phyloP scores from a whole-genome alignment of 345 rosid species.

The Ceriops decandra region DNA sequence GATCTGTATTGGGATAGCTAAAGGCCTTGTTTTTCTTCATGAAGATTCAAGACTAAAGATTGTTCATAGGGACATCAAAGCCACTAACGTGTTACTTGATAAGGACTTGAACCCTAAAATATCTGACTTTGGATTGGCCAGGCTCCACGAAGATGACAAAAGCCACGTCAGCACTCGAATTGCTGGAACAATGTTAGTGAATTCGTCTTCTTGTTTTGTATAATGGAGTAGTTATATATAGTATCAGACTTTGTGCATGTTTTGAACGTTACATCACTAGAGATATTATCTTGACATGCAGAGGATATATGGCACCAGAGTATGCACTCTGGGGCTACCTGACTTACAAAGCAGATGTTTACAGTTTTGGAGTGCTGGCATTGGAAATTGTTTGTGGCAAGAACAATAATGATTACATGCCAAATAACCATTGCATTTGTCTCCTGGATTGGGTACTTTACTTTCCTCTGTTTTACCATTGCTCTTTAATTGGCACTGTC shows the following conservation, averaged over 20 bases:
- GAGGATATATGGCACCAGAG: slow-evolving; percentile 36
- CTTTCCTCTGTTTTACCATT: not conserved
- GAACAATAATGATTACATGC: slow-evolving; percentile 18
- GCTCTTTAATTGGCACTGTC: not conserved
- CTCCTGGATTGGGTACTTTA: slow-evolving; percentile 30
- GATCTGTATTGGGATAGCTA: slow-evolving; percentile 34
- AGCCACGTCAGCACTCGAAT: slow-evolving; percentile 34
- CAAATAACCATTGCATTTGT: slow-evolving; percentile 21
- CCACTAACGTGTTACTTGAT: slow-evolving; percentile 31
- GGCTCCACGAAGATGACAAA: slow-evolving; percentile 31
- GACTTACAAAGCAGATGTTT: slow-evolving; percentile 31
- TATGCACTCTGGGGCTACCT: slow-evolving; percentile 31
- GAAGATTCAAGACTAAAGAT: slow-evolving; percentile 35
- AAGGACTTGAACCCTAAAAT: slow-evolving; percentile 32
- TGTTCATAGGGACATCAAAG: slow-evolving; percentile 36
- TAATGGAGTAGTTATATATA: too few species aligned
- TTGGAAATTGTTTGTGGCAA: slow-evolving; percentile 27
- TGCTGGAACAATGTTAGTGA: slow-evolving; percentile 29
- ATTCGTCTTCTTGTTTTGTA: not conserved
- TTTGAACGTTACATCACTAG: not conserved
- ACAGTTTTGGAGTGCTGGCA: slow-evolving; percentile 31
- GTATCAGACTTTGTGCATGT: too few species aligned
- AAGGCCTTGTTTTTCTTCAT: slow-evolving; percentile 35
- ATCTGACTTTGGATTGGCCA: slow-evolving; percentile 37
- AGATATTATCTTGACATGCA: slow-evolving; percentile 13